Conservation (phyloP, 2,329 filamentous ascomycete genomes). For the Cladosporium sp. region DNA sequence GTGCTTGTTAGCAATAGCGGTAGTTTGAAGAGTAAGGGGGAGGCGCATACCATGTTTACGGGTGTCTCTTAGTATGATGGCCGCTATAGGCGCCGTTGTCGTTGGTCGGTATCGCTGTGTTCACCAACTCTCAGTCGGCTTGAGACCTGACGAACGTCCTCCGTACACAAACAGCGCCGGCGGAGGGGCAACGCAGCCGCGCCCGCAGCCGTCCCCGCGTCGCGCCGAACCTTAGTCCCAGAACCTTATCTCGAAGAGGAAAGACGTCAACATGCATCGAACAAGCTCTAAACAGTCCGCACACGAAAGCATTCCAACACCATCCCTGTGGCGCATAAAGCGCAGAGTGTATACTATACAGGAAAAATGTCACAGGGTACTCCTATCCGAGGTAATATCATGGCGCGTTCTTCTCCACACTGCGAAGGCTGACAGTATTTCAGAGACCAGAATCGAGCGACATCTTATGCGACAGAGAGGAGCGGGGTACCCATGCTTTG, state of each 20-base stretch:
- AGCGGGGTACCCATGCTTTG: slow-evolving; percentile 20
- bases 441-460: slow-evolving; percentile 26
- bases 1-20: not conserved
- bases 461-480: slow-evolving; percentile 30
- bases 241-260: slow-evolving; percentile 10
- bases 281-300: not conserved
- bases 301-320: not conserved
- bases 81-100: slow-evolving; percentile 1
- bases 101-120: slow-evolving; percentile 1
- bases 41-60: slow-evolving; percentile 7
- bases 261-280: slow-evolving; percentile 10
- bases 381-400: slow-evolving; percentile 17
- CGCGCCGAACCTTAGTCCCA: not conserved
- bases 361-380: slow-evolving; percentile 23
- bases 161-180: not conserved
- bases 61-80: slow-evolving; percentile 1
- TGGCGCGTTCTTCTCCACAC: not conserved
- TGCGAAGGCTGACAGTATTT: not conserved
- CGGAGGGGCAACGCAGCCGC: slow-evolving; percentile 2
- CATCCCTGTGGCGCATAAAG: not conserved
- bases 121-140: not conserved
- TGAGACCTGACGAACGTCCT: not conserved
- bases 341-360: slow-evolving; percentile 12
- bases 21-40: not conserved
- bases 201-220: not conserved